Evolutionary conservation across 345 rosid species (phyloP), one percentile per base, ranked within the genome.

Genomic region (Sonneratia caseolaris): DNA sequence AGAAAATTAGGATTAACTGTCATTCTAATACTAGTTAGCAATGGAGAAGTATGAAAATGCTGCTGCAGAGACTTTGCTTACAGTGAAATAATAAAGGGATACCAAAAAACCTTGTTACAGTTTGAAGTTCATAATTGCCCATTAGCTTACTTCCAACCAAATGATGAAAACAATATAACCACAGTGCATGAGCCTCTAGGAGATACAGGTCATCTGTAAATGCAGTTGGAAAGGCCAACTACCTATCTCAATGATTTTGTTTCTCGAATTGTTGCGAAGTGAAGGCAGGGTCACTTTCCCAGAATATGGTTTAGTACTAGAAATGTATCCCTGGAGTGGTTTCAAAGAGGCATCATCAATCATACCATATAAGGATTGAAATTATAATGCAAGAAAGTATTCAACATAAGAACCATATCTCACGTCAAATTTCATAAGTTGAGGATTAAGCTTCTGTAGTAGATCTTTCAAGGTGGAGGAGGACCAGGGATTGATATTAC

Each of bases 171-270:
- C 11, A 53, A 9, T 24, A 35, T 62, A 62, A 62, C 66, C 66
- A 24, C 38, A 10, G 37, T 27, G 4, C 1, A 27, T 32, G 19
- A 13, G 66, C 38, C 66, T 62, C 66, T 57, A 8, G 14, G 5
- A 32, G 43, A 72, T 0, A 21, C 45, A 64, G 61, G 48, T 68
- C 47, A 48, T 11, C 2, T 27, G 37, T 14, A 62, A 27, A 62
- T 9, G 66, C 16, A 62, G 37, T 27, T 62, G 32, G 66, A 37
- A 73, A 65, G 74, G 45, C 0, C 2, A 37, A 18, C 77, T 71
- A 95, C 99, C 99, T 77, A 92, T 84, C 67, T 90, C 96, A 72
- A 92, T 74, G 57, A 86, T 74, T 84, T 90, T 90, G 73, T 90
- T 95, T 84, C 91, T 87, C 45, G 95, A 87, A 43, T 82, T 78